Evolutionary conservation across 768 basidiomycete genomes (phyloP), one percentile per base, ranked within the genome.

Genomic region (Lactifluus echinatus): DNA sequence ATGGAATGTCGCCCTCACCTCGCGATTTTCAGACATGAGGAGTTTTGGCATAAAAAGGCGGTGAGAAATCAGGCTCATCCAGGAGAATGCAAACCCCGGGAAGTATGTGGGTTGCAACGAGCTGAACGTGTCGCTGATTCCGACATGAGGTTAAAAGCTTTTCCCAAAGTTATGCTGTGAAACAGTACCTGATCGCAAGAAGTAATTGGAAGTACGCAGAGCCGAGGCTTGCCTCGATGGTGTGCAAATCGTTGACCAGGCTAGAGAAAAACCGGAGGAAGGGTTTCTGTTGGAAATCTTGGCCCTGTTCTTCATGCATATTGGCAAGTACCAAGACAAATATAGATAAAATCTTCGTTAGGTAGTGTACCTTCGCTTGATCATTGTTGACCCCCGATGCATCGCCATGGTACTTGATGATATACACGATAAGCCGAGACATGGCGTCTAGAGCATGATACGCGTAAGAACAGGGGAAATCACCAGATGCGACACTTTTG

Each of bases 331-430:
- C 93, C 57, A 98, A 83, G 28, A 98, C 92, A 69, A 96, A 89
- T 71, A 98, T 98, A 12, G 95, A 95, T 56, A 99, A 73, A 57
- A 98, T 97, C 74, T 97, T 98, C 51, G 91, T 93, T 65, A 96
- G 76, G 73, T 97, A 98, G 69, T 95, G 90, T 12, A 94, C 90
- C 70, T 96, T 96, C 17, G 93, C 92, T 65, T 92, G 87, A 64
- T 95, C 93, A 65, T 91, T 92, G 71, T 93, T 90, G 57, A 90
- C 78, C 10, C 90, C 93, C 12, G 87, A 84, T 26, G 93, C 90
- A 73, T 99, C 96, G 11, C 94, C 96, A 64, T 98, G 95, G 70
- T 98, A 97, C 75, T 98, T 98, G 81, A 98, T 93, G 73, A 99
- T 94, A 71, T 96, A 93, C 34, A 92, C 89, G 63, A 99, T 91